phyloP scores from a whole-genome alignment of 2,329 filamentous ascomycete genomes.

The Fusarium sambucinum region DNA sequence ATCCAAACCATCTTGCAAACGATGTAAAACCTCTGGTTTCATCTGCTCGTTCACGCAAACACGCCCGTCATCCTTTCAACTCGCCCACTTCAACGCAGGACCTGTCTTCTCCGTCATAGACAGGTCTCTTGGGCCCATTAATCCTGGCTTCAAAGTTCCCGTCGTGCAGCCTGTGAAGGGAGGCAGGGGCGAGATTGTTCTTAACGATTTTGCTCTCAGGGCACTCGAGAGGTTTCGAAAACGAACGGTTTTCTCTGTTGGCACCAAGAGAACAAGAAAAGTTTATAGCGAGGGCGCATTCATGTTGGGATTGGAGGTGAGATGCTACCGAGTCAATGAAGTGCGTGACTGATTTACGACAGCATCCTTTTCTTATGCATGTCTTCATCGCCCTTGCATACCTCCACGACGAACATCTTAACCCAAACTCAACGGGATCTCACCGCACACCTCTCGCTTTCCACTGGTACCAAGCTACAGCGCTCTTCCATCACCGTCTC shows the following conservation, averaged over 20 bases:
- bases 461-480: conserved; percentile 62
- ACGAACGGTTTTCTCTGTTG: conserved; percentile 58
- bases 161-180: conserved; percentile 40
- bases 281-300: conserved; percentile 54
- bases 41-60: conserved; percentile 59
- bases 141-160: conserved; percentile 42
- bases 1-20: conserved; percentile 60
- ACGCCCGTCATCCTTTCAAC: conserved; percentile 40
- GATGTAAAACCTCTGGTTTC: conserved; percentile 61
- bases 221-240: conserved; percentile 58
- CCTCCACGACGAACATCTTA: conserved; percentile 64
- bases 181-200: conserved; percentile 45
- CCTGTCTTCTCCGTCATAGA: conserved; percentile 22
- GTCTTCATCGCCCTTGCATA: conserved; percentile 64
- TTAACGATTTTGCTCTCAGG: conserved; percentile 51
- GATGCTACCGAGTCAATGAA: not conserved
- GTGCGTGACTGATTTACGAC: not conserved
- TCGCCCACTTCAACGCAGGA: conserved; percentile 34
- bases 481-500: conserved; percentile 59
- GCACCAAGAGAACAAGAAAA: conserved; percentile 47
- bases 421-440: conserved; percentile 34
- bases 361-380: conserved; percentile 68
- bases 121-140: conserved; percentile 21
- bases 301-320: conserved; percentile 56
- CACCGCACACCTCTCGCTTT: conserved; percentile 54